Evolutionary conservation across 768 basidiomycete species (phyloP).

Genomic region (Serpula lacrymans): DNA sequence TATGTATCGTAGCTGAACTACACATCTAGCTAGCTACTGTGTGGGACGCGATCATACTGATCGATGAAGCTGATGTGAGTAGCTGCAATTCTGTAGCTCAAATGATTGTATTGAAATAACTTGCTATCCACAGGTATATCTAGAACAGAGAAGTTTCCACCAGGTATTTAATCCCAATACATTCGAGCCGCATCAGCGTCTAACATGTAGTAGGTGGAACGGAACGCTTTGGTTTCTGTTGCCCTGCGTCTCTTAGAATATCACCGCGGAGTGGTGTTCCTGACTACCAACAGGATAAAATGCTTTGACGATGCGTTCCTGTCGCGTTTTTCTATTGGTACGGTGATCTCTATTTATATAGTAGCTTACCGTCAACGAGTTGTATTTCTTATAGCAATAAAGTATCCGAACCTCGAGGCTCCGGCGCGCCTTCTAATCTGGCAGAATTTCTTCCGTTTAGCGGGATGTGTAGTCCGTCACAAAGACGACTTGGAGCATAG

Average conservation of each 20-base stretch:
- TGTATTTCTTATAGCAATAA: conserved; percentile 14
- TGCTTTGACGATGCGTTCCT: conserved; percentile 69
- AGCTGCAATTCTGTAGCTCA: not conserved
- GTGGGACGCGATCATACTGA: conserved; percentile 21
- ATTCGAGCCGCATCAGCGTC: not conserved
- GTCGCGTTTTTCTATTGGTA: conserved; percentile 58
- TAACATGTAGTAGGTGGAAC: conserved; percentile 5
- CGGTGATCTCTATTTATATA: not conserved
- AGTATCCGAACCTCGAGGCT: conserved; percentile 21
- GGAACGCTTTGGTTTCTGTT: conserved; percentile 24
- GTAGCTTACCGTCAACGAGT: no score
- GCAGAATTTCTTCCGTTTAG: conserved; percentile 22
- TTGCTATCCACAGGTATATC: conserved; percentile 10
- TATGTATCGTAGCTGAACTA: no score
- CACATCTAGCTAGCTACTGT: conserved; percentile 17
- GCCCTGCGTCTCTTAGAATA: conserved; percentile 31
- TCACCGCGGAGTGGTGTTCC: conserved; percentile 36
- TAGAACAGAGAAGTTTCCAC: conserved; percentile 19
- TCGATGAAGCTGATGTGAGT: conserved; percentile 23
- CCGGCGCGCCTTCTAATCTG: conserved; percentile 18
- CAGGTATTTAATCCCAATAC: conserved; percentile 8
- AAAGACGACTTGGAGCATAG: not conserved
- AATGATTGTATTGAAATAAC: not conserved
- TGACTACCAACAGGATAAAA: conserved; percentile 41
- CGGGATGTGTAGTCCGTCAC: conserved; percentile 6